Base-by-base conservation (phyloP, 2,329 filamentous ascomycete species). In the Hypoxylon sp. region DNA sequence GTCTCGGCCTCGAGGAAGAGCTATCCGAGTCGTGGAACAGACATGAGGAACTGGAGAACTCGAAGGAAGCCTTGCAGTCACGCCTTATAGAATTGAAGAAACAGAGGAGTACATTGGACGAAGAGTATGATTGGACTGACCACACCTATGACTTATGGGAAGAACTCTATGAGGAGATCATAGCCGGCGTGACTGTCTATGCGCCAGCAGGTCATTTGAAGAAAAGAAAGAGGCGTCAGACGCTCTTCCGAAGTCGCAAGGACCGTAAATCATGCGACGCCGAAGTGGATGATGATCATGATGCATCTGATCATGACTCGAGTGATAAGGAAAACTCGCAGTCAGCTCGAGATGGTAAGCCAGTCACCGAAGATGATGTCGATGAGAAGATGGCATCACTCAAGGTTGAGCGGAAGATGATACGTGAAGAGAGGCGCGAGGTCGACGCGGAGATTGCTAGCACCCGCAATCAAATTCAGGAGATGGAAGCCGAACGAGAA, bases 51-150 rank as follows among this genome's bases (percentile, higher is more conserved):
- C 59, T 81, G 40, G 68, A 72, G 17, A 33, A 49, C 11, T 66
- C 20, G 0, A 66, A 35, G 11, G 13, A 25, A 20, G 40, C 44
- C 10, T 58, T 57, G 1, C 14, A 72, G 25, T 37, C 61, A 4
- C 55, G 61, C 1, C 64, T 81, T 5, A 58, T 63, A 14, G 63
- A 71, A 0, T 68, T 81, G 0, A 77, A 77, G 33, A 78, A 82
- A 33, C 74, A 73, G 1, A 82, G 78, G 51, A 67, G 66, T 17
- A 6, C n/a, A 31, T 40, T 70, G 3, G 46, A 33, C 8, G 67
- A 71, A 2, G 44, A 61, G 5, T 66, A 85, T 11, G 84, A 86
- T 13, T 69, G 75, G 1, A 88, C 84, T 81, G 82, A 86, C 0
- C 70, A 84, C 1, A 67, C 80, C 37, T 35, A 22, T 1, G 74